Evolutionary conservation across 176 grass and related monocot species (phyloP), one percentile per base, ranked within the genome.

Genomic region (Thinopyrum elongatum): DNA sequence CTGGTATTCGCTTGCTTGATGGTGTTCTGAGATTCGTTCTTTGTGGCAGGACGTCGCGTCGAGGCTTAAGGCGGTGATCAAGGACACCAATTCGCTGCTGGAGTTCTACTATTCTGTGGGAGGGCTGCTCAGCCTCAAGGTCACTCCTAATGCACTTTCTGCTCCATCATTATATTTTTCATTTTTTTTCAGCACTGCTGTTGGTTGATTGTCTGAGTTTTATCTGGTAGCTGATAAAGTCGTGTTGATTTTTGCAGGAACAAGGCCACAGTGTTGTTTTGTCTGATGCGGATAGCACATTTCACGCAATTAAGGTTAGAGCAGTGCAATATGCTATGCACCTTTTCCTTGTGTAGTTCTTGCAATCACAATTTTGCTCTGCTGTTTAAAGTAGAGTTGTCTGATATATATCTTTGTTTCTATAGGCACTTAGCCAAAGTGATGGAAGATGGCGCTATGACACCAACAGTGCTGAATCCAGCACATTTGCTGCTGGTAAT

Each of bases 401-500:
- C 41, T 80, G 28, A 89, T 87, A 42, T 70, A 23, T 87, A 65
- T 62, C 7, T 70, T 42, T 87, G 29, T 89, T 81, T 34, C 11
- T 78, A 22, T 82, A 99, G 97, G 92, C 94, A 62, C 94, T 99
- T 85, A 93, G 94, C 71, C 97, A 97, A 73, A 99, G 92, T 15
- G 97, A 99, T 0, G 97, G 97, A 58, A 99, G 90, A 82, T 94
- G 97, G 97, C 89, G 90, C 77, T 97, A 93, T 87, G 97, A 94
- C 86, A 91, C 89, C 81, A 91, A 94, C 72, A 99, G 86, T 74
- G 88, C 94, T 89, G 97, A 91, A 85, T 99, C 94, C 14, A 99
- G 97, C 82, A 97, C 92, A 75, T 94, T 90, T 77, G 94, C 94
- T 87, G 97, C 94, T 86, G 97, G 94, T 97, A 97, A 46, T 29